Base-by-base conservation (phyloP, 2,329 filamentous ascomycete genomes). In the Aschersonia sp. region DNA sequence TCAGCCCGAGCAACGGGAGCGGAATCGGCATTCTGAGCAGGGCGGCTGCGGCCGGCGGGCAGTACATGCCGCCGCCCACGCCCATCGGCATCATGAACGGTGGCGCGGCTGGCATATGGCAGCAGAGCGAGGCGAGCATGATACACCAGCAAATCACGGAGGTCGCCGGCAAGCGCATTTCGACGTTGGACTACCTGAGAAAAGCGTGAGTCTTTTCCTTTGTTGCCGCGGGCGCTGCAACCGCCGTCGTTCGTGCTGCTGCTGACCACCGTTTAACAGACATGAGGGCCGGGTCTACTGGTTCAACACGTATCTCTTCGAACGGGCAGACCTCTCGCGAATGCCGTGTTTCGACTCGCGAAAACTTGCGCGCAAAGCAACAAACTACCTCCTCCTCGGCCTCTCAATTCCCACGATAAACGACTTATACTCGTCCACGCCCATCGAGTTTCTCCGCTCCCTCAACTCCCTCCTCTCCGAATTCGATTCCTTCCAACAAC, bases 251-350 rank as follows among this genome's bases (percentile, higher is more conserved):
- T 42, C 40, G n/a, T 22, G 10, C 14, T 7, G n/a, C 6, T n/a
- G 10, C n/a, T 12, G 10, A 42, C 40, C n/a, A n/a, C 40, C 2
- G 9, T n/a, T 14, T 4, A 7, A 22, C 42, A 94, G 87, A 31
- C 89, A 98, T 61, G 88, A 96, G 67, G 89, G 90, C 51, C 82
- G 87, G 50, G 81, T 95, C 42, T 97, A 94, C 70, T 97, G 92
- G 89, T 96, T 97, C 72, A 96, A 96, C 67, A 96, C 92, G 0
- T 79, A 95, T 51, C 84, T 94, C 59, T 95, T 95, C 66, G 86
- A 88, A 54, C 85, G 87, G 58, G 65, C 78, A 32, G 87, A 95
- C 63, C 74, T 97, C 35, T 70, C 76, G 46, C 81, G 83, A 59
- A 83, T 96, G 70, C 82, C 90, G 43, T 94, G 87, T 60, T 90